Conservation (phyloP, 345 rosid genomes). For the Citrus unshiu region DNA sequence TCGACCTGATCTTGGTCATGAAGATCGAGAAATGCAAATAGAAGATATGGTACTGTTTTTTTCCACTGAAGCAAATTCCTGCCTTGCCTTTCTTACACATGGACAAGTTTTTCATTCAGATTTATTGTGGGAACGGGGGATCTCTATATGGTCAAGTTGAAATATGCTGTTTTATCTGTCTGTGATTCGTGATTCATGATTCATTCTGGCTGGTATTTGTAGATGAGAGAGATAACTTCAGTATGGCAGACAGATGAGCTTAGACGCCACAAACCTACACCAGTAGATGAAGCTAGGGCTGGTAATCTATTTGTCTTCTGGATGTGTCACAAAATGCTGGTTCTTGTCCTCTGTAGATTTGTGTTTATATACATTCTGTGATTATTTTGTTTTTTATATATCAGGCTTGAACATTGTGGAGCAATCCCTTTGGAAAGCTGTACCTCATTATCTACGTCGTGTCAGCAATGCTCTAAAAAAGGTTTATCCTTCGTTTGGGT, state of each 20-base stretch:
- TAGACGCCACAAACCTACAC: slow-evolving; percentile 91
- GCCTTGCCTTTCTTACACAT: neutral
- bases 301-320: slow-evolving; percentile 38
- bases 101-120: neutral
- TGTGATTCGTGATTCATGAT: neutral
- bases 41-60: slow-evolving; percentile 79
- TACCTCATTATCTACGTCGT: slow-evolving; percentile 89
- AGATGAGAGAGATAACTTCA: slow-evolving; percentile 90
- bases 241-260: slow-evolving; percentile 98
- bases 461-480: slow-evolving; percentile 88
- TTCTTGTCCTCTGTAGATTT: neutral
- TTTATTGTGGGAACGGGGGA: neutral
- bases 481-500: slow-evolving; percentile 32
- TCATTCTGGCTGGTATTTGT: slow-evolving; percentile 19
- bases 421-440: slow-evolving; percentile 96
- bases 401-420: slow-evolving; percentile 93
- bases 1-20: slow-evolving; percentile 83
- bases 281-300: slow-evolving; percentile 93
- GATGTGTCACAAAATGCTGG: slow-evolving; percentile 2
- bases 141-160: neutral
- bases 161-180: neutral
- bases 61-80: neutral
- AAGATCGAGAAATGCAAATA: slow-evolving; percentile 85
- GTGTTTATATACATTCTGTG: neutral
- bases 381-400: slow-evolving; percentile 5